Evolutionary conservation across 352 stramenopile genomes (phyloP), one percentile per base, ranked within the genome.

Genomic region (Aphanomyces euteiches): DNA sequence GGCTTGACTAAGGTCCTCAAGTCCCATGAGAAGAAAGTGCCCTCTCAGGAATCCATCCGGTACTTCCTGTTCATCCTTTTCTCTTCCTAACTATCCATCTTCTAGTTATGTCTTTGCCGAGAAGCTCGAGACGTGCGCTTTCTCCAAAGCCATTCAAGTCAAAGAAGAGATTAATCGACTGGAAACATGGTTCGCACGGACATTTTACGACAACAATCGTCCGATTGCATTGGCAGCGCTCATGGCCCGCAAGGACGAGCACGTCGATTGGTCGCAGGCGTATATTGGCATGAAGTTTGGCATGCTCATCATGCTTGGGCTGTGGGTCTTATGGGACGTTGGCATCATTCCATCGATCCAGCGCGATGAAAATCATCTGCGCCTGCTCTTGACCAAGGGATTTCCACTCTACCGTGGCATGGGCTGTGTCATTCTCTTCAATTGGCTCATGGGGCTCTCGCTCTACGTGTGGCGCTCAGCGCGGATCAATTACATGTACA

Each of bases 1-100:
- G 97, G 89, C 13, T 98, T 98, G 75, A 85, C 99, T 21, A 99
- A 99, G 77, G 98, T 99, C 72, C 74, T 98, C 38, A 98, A 99
- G 75, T 98, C 98, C 66, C 91, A 98, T 75, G 95, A 98, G 77
- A 98, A 98, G 61, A 82, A 84, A 69, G 80, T 85, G 45, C 77
- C 77, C 1, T 75, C 85, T 21, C 73, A 79, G 64, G 73, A 78
- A 40, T 71, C 78, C 38, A 73, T 86, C 8, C 69, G 69, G 8
- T 64, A 85, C 28, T 47, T 8, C 57, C 6, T 53, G 0, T 17
- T 21, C 13, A 21, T 8, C 34, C 7, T 10, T 3, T 37, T 36
- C 8, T 19, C 37, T 66, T 48, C 5, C 13, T 85, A 81, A 37
- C 73, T 77, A 50, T 90, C 92, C 65, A 77, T 84, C 37, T 80